phyloP scores from a whole-genome alignment of 352 stramenopile genomes.

The Globisporangium paroecandrum region DNA sequence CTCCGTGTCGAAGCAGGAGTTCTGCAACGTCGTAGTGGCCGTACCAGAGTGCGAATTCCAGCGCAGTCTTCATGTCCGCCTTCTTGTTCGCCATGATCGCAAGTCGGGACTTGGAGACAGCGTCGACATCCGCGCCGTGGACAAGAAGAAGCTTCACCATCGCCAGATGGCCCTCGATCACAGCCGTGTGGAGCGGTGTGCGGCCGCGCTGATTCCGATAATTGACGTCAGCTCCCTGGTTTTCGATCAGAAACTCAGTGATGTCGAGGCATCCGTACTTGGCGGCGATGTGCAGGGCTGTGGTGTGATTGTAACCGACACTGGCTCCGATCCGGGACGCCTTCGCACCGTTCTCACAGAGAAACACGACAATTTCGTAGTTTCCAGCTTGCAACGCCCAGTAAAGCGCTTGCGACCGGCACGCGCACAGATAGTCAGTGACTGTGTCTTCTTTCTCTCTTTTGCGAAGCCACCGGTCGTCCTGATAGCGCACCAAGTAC shows the following conservation, averaged over 20 bases:
- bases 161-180: neutral
- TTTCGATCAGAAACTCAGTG: slow-evolving; percentile 6
- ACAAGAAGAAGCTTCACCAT: slow-evolving; percentile 5
- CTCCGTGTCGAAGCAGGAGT: neutral
- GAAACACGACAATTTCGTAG: neutral
- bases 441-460: neutral
- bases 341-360: neutral
- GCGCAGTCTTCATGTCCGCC: neutral
- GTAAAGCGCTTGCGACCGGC: neutral
- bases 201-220: slow-evolving; percentile 10
- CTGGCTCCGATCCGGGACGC: neutral
- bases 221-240: slow-evolving; percentile 6
- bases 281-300: slow-evolving; percentile 1
- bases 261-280: slow-evolving; percentile 5
- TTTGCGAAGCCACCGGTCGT: neutral
- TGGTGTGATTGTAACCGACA: slow-evolving; percentile 6
- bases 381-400: neutral
- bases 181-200: slow-evolving; percentile 1
- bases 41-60: slow-evolving; percentile 4
- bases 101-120: neutral
- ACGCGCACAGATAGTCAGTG: neutral
- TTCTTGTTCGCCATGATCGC: neutral
- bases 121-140: neutral
- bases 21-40: neutral
- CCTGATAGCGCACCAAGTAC: neutral